Percentiles rank a stretch among this genome's conserved stretches.
phyloP scores from a whole-genome alignment of 495 filamentous ascomycete species.

The Neurospora intermedia region DNA sequence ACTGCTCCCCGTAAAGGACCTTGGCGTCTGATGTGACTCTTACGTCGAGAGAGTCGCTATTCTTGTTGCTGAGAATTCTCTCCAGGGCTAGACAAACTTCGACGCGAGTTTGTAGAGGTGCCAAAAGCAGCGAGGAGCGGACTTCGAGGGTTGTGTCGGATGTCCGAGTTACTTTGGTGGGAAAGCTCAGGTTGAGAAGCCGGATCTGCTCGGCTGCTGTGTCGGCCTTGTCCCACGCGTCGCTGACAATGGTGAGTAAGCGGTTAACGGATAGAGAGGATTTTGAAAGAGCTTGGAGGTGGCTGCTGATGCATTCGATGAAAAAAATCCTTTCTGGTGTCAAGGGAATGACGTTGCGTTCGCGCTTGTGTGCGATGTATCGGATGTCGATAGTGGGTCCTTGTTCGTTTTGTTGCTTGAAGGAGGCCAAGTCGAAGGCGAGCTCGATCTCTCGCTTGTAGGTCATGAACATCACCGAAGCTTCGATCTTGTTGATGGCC shows the following conservation, averaged over 20 bases:
- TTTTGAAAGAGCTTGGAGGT: slow-evolving; percentile 44
- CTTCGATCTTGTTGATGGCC: slow-evolving; percentile 57
- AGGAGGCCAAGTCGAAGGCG: slow-evolving; percentile 57
- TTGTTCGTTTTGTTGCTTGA: slow-evolving; percentile 24
- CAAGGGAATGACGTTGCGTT: slow-evolving; percentile 35
- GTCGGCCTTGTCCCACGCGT: slow-evolving; percentile 49
- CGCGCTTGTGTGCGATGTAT: slow-evolving; percentile 43
- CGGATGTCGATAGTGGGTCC: slow-evolving; percentile 36
- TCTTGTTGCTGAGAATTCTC: not conserved
- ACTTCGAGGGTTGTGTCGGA: slow-evolving; percentile 47
- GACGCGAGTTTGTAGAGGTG: slow-evolving; percentile 48
- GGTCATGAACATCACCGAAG: slow-evolving; percentile 59
- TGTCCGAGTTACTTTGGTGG: slow-evolving; percentile 42
- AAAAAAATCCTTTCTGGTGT: slow-evolving; percentile 58
- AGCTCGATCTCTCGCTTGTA: slow-evolving; percentile 70
- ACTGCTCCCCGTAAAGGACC: slow-evolving; percentile 58
- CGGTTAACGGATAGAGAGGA: slow-evolving; percentile 37
- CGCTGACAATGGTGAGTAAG: slow-evolving; percentile 43
- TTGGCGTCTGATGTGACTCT: slow-evolving; percentile 33
- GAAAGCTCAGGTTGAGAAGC: slow-evolving; percentile 40
- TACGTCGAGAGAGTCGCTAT: slow-evolving; percentile 31
- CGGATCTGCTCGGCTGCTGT: slow-evolving; percentile 43
- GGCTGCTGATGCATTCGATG: slow-evolving; percentile 50
- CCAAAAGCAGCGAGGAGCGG: slow-evolving; percentile 43
- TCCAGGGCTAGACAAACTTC: slow-evolving; percentile 38